Evolutionary conservation across 148 eudicot genomes (phyloP), one percentile per base, ranked within the genome.

Genomic region (Camellia sinensis): DNA sequence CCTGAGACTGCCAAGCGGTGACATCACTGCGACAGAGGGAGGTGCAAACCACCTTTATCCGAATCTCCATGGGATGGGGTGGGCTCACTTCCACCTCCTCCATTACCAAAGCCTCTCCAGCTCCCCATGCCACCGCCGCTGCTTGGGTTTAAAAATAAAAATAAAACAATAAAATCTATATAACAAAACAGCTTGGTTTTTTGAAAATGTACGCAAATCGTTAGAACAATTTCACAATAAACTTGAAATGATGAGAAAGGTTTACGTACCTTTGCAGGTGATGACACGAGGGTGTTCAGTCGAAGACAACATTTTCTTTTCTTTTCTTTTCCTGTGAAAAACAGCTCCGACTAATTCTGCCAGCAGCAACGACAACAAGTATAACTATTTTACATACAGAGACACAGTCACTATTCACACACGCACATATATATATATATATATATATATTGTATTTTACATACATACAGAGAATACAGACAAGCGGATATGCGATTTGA

Each of bases 41-140:
- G 77, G 99, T 95, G 79, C 87, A 90, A 72, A 95, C 89, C 14
- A 95, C 97, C 83, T 95, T 93, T 53, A 95, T 72, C 44, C 97
- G 87, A 29, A 95, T 95, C 86, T 95, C 99, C 91, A 89, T 81
- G 2, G 94, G 86, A 54, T 90, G 92, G 7, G 99, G 97, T 37
- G 97, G 97, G 85, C 97, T 92, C 64, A 95, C 86, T 81, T 95
- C 89, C 78, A 95, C 99, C 80, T 93, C 97, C 86, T 95, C 97
- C 73, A 95, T 93, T 41, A 89, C 92, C 87, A 95, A 80, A 68
- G 90, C 79, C 81, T 92, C 87, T 68, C 97, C 97, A 46, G 95
- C 85, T 71, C 90, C 93, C 94, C 94, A 95, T 76, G 99, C 99
- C 84, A 95, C 97, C 48, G 99, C 99, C 69, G 97, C 99, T 91